Conservation (phyloP, 129 eudicot genomes). For the Flaveria linearis region DNA sequence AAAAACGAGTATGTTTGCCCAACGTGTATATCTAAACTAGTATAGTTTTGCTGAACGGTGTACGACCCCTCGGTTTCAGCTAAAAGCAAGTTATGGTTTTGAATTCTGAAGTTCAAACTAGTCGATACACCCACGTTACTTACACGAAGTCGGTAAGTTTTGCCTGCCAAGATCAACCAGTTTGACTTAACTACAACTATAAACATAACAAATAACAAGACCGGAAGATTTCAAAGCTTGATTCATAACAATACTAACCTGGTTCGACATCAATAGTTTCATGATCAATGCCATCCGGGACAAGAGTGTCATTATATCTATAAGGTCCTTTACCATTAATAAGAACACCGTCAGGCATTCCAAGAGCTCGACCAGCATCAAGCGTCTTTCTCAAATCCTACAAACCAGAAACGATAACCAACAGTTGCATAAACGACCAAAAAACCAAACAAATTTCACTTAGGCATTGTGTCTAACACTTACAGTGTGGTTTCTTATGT, state of each 20-base stretch:
- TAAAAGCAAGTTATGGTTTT: conserved; percentile 62
- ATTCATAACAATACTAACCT: conserved; percentile 31
- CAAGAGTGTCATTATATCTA: conserved; percentile 59
- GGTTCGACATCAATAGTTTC: conserved; percentile 59
- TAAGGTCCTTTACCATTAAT: conserved; percentile 64
- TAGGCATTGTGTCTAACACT: conserved; percentile 30
- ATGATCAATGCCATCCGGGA: conserved; percentile 64
- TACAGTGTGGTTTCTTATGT: conserved; percentile 67
- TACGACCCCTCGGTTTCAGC: conserved; percentile 73
- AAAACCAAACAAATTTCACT: neutral
- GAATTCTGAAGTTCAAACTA: conserved; percentile 73
- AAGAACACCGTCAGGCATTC: conserved; percentile 71
- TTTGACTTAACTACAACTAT: neutral
- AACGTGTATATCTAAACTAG: conserved; percentile 68
- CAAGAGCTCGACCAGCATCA: conserved; percentile 56
- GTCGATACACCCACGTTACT: conserved; percentile 75
- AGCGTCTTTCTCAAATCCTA: conserved; percentile 61
- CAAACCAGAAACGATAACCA: neutral
- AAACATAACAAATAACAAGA: neutral
- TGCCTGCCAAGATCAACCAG: conserved; percentile 43
- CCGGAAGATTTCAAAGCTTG: neutral
- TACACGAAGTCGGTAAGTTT: conserved; percentile 68
- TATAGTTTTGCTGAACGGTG: conserved; percentile 67
- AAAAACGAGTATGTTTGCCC: conserved; percentile 69
- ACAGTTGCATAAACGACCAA: neutral